Conservation (phyloP, 805 yeast genomes). For the Millerozyma acaciae region DNA sequence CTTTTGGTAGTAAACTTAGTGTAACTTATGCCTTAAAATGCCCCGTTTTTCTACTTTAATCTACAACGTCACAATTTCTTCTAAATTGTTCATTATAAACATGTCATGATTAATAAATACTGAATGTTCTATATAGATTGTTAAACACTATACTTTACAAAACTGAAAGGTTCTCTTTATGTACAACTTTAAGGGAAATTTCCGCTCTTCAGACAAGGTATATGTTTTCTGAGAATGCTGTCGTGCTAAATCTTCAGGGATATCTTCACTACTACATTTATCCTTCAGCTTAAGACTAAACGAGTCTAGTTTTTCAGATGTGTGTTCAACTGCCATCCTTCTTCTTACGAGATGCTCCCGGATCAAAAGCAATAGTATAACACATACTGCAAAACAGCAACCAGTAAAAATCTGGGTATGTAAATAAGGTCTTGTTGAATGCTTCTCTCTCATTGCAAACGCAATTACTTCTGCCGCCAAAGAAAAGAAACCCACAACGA, state of each 20-base stretch:
- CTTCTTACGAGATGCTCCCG: conserved; percentile 46
- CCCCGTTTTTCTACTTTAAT: neutral
- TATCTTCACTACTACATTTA: neutral
- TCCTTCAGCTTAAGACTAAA: neutral
- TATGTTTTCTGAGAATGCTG: neutral
- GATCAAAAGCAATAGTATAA: conserved; percentile 41
- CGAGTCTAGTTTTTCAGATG: neutral
- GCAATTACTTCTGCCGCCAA: conserved; percentile 55
- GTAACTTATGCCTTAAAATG: neutral
- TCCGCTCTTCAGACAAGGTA: neutral
- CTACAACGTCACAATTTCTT: neutral
- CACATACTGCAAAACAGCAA: conserved; percentile 39
- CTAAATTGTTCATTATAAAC: neutral
- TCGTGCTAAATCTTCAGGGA: neutral
- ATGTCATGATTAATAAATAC: neutral
- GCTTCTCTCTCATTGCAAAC: conserved; percentile 35
- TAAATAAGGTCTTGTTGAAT: conserved; percentile 41
- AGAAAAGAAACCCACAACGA: conserved; percentile 27
- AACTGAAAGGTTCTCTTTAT: neutral
- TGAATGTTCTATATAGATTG: neutral
- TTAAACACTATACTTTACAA: neutral
- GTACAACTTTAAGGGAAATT: neutral
- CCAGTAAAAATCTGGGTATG: conserved; percentile 63
- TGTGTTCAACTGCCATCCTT: neutral
- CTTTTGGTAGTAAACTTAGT: neutral